phyloP scores from a whole-genome alignment of 2,329 filamentous ascomycete genomes.

The Xylariaceae sp. region DNA sequence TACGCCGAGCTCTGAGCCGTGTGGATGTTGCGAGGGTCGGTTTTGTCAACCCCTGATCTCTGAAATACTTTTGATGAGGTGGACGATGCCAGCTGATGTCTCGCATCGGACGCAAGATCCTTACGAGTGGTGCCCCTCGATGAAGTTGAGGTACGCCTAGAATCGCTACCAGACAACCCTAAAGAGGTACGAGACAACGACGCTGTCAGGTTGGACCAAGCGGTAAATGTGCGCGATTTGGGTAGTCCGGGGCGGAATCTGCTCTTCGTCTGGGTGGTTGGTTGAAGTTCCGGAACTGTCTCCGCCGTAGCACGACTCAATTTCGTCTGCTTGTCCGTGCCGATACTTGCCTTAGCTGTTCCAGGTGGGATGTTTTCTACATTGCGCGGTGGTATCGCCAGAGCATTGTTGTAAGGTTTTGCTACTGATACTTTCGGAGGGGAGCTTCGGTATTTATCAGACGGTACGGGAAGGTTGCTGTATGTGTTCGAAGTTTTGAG shows the following conservation, averaged over 20 bases:
- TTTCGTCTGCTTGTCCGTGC: slow-evolving; percentile 15
- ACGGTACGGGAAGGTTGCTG: slow-evolving; percentile 19
- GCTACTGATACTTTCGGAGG: slow-evolving; percentile 13
- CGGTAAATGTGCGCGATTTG: slow-evolving; percentile 41
- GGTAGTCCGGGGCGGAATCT: slow-evolving; percentile 31
- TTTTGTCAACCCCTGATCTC: neutral
- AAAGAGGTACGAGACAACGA: slow-evolving; percentile 37
- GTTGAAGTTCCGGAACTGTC: slow-evolving; percentile 1
- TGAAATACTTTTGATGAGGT: slow-evolving; percentile 9
- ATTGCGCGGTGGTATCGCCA: slow-evolving; percentile 5
- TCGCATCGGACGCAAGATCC: slow-evolving; percentile 2
- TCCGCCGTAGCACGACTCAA: slow-evolving; percentile 10
- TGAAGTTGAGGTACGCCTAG: slow-evolving; percentile 37
- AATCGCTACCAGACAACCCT: slow-evolving; percentile 37
- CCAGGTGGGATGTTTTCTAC: slow-evolving; percentile 27
- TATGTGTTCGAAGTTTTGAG: slow-evolving; percentile 19
- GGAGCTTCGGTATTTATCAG: slow-evolving; percentile 3
- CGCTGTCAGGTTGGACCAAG: slow-evolving; percentile 41
- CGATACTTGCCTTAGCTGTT: slow-evolving; percentile 9
- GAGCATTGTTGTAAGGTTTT: slow-evolving; percentile 15
- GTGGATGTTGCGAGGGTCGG: slow-evolving; percentile 32
- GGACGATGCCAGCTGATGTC: slow-evolving; percentile 6
- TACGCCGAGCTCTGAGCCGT: slow-evolving; percentile 46
- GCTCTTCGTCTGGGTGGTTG: slow-evolving; percentile 8
- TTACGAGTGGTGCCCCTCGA: slow-evolving; percentile 12